Evolutionary conservation across 768 basidiomycete species (phyloP).

Genomic region (Mycena chlorophos): DNA sequence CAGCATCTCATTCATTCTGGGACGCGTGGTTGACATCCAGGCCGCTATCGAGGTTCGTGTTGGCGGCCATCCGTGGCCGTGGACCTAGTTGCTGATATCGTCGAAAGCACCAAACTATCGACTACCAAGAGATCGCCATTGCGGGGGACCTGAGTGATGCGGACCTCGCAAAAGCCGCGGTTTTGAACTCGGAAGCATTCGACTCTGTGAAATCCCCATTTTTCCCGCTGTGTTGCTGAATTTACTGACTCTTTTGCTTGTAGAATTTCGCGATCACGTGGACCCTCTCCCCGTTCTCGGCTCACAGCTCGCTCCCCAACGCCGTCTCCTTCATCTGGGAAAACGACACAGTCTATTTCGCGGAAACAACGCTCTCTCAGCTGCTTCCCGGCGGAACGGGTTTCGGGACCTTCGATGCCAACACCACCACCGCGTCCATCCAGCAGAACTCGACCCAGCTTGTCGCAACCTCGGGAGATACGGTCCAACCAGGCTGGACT

Average conservation of each 20-base stretch:
- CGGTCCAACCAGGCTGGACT: constrained; percentile 30
- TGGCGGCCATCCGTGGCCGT: background rate
- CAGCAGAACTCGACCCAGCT: constrained; percentile 4
- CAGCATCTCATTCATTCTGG: constrained; percentile 37
- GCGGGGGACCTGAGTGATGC: constrained; percentile 34
- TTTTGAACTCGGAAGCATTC: constrained; percentile 26
- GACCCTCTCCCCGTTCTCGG: constrained; percentile 40
- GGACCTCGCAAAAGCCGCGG: constrained; percentile 35
- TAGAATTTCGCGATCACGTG: constrained; percentile 39
- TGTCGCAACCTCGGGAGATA: background rate
- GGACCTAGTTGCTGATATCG: background rate
- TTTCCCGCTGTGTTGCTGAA: background rate
- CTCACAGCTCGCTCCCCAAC: constrained; percentile 35
- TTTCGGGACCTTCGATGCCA: constrained; percentile 37
- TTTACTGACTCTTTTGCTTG: background rate
- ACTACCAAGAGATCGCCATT: constrained; percentile 38
- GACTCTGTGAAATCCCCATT: constrained; percentile 26
- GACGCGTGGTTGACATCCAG: constrained; percentile 37
- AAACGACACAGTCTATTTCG: constrained; percentile 38
- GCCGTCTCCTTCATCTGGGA: constrained; percentile 34
- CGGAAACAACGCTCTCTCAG: constrained; percentile 37
- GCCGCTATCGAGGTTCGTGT: constrained; percentile 32
- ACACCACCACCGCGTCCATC: constrained; percentile 25
- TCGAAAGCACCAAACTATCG: constrained; percentile 33
- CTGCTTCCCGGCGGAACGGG: constrained; percentile 37